A percentile compares a stretch with the other conserved stretches of the same genome.
Evolutionary conservation across 805 yeast genomes (phyloP).

Genomic region (Suhomyces sp.): DNA sequence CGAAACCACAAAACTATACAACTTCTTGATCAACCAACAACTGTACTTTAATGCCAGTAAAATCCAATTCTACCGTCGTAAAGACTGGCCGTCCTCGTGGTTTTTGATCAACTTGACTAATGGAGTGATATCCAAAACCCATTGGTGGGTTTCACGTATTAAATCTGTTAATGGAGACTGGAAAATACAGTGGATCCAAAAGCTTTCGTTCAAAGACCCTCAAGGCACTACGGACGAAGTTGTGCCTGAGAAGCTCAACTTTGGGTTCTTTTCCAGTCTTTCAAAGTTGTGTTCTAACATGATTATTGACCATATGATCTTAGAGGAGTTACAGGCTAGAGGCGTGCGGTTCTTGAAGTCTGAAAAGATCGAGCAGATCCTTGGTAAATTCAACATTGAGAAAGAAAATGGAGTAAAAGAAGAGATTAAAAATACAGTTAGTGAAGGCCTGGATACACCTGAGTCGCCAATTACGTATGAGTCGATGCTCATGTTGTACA

Average conservation of each 20-base stretch:
- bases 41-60: conserved; percentile 13
- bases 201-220: conserved; percentile 15
- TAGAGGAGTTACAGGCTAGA: conserved; percentile 45
- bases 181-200: conserved; percentile 51
- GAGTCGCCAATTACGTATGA: conserved; percentile 17
- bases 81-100: conserved; percentile 59
- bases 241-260: conserved; percentile 15
- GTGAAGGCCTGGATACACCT: background rate
- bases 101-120: conserved; percentile 42
- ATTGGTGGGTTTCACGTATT: conserved; percentile 55
- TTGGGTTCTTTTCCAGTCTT: conserved; percentile 36
- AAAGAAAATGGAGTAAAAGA: conserved; percentile 3
- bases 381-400: conserved; percentile 6
- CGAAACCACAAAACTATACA: conserved; percentile 44
- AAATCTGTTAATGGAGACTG: conserved; percentile 51
- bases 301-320: conserved; percentile 49
- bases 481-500: conserved; percentile 20
- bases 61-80: conserved; percentile 43
- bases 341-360: conserved; percentile 32
- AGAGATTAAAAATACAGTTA: conserved; percentile 21
- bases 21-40: conserved; percentile 24
- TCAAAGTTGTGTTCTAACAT: conserved; percentile 45
- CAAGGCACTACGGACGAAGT: conserved; percentile 1
- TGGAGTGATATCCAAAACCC: conserved; percentile 35
- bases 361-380: conserved; percentile 3